Base-by-base conservation (phyloP, 768 basidiomycete species). In the Mycena indigotica region DNA sequence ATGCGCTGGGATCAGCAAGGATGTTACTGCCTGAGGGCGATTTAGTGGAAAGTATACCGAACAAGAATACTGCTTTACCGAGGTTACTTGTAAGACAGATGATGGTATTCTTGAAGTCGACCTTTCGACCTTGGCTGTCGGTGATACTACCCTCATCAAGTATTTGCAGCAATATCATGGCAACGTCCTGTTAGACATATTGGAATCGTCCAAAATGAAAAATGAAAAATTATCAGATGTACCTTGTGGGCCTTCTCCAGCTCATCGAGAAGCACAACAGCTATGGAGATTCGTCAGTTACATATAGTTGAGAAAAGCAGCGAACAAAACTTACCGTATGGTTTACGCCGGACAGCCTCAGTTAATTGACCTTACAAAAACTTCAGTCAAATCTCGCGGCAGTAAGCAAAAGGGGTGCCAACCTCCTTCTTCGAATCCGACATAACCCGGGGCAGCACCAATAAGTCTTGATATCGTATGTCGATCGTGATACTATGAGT, bases 51-150 rank as follows among this genome's bases (percentile, higher is more conserved):
- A 21, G 23, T 5, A 5, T 17, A 29, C 17, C 15, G 45, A 28
- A 15, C 13, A 17, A 28, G 19, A 35, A 64, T 62, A 30, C 41
- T 29, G 21, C 58, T 65, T n/a, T 61, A 72, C 90, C 94, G 24
- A 96, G 82, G 64, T 96, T 96, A 65, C 89, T 91, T 1, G 94
- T 95, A 26, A 94, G 73, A 69, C 91, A 93, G 66, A 97, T 88
- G 67, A 95, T 95, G 1, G 94, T 95, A 71, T 95, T 97, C 85
- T 88, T 93, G 77, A 96, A 95, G 70, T 94, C 93, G 2, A 96
- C 89, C 68, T 93, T 91, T 53, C 92, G 84, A 10, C 94, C 94
- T 69, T 95, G 93, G 60, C 91, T 93, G 68, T 97, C 94, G 0
- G 94, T 95, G 59, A 95, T 79, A 49, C 77, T 84, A 6, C 94